Evolutionary conservation across 1,284 basidiomycete species (phyloP).

Genomic region (Cutaneotrichosporon sp.): DNA sequence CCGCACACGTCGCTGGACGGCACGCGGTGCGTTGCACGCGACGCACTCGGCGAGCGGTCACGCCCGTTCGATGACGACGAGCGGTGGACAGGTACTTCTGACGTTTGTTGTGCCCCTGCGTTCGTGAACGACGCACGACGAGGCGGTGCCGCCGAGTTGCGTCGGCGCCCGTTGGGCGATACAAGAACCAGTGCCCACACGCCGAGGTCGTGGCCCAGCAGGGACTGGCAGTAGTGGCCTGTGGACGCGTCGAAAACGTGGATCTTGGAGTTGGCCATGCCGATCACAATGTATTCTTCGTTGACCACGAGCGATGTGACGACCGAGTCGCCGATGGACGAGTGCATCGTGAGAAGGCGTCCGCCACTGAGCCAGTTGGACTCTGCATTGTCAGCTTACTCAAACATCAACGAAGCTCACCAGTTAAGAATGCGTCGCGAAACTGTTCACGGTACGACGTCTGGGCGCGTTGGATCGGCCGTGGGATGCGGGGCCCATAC

Average conservation of each 20-base stretch:
- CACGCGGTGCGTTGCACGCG: conserved; percentile 7
- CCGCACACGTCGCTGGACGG: conserved; percentile 58
- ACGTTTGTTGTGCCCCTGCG: not conserved
- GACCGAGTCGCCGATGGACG: conserved; percentile 65
- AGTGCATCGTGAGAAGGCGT: conserved; percentile 64
- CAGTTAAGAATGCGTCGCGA: conserved; percentile 18
- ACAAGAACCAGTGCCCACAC: conserved; percentile 87
- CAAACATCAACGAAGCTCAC: not conserved
- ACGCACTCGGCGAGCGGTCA: not conserved
- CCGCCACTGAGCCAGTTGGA: conserved; percentile 83
- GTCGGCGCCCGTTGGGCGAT: conserved; percentile 19
- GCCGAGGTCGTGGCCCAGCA: conserved; percentile 79
- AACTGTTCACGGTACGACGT: conserved; percentile 15
- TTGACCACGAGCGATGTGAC: conserved; percentile 86
- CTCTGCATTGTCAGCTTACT: conserved; percentile 61
- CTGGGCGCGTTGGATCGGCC: conserved; percentile 5
- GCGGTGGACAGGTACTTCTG: not conserved
- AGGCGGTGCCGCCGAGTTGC: not conserved
- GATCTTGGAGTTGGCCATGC: conserved; percentile 80
- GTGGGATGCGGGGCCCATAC: not conserved
- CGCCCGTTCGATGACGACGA: conserved; percentile 1
- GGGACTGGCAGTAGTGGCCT: conserved; percentile 69
- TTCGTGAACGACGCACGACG: conserved; percentile 8
- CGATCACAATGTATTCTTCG: conserved; percentile 78
- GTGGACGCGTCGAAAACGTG: conserved; percentile 79